Evolutionary conservation across 495 filamentous ascomycete genomes (phyloP), one percentile per base, ranked within the genome.

Genomic region (Cryomyces minteri): DNA sequence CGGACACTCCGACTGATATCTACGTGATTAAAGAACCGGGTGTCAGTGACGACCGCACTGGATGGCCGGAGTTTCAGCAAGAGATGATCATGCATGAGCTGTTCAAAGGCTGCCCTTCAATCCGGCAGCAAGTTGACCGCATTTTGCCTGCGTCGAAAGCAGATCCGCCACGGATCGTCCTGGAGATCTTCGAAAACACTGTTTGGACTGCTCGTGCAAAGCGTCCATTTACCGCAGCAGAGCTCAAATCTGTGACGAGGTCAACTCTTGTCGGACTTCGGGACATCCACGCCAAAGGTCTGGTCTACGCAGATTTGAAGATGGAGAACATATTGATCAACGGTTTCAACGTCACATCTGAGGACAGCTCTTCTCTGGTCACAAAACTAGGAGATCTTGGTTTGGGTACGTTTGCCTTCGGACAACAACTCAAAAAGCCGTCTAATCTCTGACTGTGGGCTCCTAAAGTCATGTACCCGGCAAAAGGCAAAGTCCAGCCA

Each of bases 11-110:
- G 5, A 12, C 29, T 4, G 38, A 46, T 31, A 31, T 51, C n/a
- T 43, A 46, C 32, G 40, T 51, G n/a, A 43, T 51, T 2, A 51
- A 51, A 40, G 25, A 38, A 7, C 48, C 48, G 8, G 43, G 31
- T 4, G 18, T 25, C 18, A 4, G 44, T 4, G 33, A 43, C 10
- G 48, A 51, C 44, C 25, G 18, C 40, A 11, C 8, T 18, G 11
- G 40, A 9, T 51, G 48, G 48, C 48, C 48, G 5, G 28, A 32
- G 7, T 51, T 51, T 32, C 43, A 47, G 40, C 43, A 46, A 11
- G 48, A 51, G 44, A 51, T 51, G 48, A 34, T 51, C 28, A 47
- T 51, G 44, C 48, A 51, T 28, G 48, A 51, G 44, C 40, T 51
- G 5, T 31, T 51, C 5, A 51, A 47, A 36, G 40, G 43, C 18